phyloP scores from a whole-genome alignment of 2,329 filamentous ascomycete genomes.

The Trichoderma polysporum region DNA sequence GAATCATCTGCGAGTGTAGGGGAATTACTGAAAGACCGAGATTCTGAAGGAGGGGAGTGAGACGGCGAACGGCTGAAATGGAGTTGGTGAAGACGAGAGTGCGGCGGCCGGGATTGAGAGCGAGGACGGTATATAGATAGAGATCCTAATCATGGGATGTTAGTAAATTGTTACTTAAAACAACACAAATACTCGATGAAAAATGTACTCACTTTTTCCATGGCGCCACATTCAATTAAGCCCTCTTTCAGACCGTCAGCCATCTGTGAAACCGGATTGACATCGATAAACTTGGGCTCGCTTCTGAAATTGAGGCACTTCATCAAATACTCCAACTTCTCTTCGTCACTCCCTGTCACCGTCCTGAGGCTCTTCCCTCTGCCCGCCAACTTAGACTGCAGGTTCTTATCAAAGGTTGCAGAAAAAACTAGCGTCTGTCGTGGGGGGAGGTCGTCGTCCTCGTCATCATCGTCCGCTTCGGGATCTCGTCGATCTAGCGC shows the following conservation, averaged over 20 bases:
- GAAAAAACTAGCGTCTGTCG: slow-evolving; percentile 95
- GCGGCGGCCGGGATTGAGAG: slow-evolving; percentile 77
- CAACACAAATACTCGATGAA: not conserved
- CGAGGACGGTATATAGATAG: slow-evolving; percentile 83
- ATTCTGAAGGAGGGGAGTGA: slow-evolving; percentile 80
- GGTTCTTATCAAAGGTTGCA: slow-evolving; percentile 86
- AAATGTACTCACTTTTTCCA: slow-evolving; percentile 84
- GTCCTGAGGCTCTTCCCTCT: slow-evolving; percentile 54
- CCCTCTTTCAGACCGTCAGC: slow-evolving; percentile 82
- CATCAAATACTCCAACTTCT: slow-evolving; percentile 90
- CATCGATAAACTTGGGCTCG: slow-evolving; percentile 86
- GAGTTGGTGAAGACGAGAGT: slow-evolving; percentile 95
- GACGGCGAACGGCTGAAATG: slow-evolving; percentile 83
- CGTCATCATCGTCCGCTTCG: slow-evolving; percentile 50
- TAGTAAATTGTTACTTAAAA: not conserved
- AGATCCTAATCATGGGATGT: slow-evolving; percentile 63
- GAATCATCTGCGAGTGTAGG: slow-evolving; percentile 90
- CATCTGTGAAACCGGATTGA: slow-evolving; percentile 88
- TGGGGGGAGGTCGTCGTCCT: slow-evolving; percentile 44
- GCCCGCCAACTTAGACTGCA: slow-evolving; percentile 87
- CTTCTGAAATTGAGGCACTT: slow-evolving; percentile 86
- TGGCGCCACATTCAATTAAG: slow-evolving; percentile 85
- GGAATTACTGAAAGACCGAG: slow-evolving; percentile 74
- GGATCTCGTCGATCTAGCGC: slow-evolving; percentile 74
- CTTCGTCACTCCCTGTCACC: slow-evolving; percentile 61